Conservation (phyloP, 2,329 filamentous ascomycete genomes). For the Fusarium foetens region DNA sequence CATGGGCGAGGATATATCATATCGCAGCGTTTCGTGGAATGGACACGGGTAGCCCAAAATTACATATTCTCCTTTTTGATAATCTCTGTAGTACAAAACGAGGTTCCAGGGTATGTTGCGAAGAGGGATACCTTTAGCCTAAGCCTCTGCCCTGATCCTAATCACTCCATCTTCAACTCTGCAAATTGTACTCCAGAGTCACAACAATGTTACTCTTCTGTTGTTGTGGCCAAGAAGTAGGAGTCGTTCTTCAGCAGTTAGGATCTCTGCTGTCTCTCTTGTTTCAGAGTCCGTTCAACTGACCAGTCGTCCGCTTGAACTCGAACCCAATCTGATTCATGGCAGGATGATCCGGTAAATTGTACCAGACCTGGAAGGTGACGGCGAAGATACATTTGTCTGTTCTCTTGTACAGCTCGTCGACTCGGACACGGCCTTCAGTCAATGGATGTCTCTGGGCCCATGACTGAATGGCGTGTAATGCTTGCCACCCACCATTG, state of each 20-base stretch:
- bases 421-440: neutral
- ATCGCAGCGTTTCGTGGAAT: neutral
- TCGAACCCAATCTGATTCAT: neutral
- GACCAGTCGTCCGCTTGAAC: neutral
- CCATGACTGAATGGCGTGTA: neutral
- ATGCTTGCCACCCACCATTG: neutral
- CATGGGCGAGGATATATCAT: neutral
- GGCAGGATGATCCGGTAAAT: neutral
- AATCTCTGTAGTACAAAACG: neutral
- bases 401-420: neutral
- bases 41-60: accelerated
- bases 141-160: accelerated
- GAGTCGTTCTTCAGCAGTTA: too few species aligned
- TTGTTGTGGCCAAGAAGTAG: accelerated
- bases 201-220: accelerated
- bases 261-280: neutral
- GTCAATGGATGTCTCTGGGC: neutral
- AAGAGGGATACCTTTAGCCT: neutral
- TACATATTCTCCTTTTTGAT: neutral
- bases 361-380: neutral
- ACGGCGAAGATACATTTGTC: neutral
- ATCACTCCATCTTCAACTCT: neutral
- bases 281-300: neutral
- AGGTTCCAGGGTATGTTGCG: neutral
- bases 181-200: neutral